These are phyloP conservation scores for Porodaedalea pini DNA, from an alignment of 1,284 basidiomycete species.

Conservation along the genomic window DNA sequence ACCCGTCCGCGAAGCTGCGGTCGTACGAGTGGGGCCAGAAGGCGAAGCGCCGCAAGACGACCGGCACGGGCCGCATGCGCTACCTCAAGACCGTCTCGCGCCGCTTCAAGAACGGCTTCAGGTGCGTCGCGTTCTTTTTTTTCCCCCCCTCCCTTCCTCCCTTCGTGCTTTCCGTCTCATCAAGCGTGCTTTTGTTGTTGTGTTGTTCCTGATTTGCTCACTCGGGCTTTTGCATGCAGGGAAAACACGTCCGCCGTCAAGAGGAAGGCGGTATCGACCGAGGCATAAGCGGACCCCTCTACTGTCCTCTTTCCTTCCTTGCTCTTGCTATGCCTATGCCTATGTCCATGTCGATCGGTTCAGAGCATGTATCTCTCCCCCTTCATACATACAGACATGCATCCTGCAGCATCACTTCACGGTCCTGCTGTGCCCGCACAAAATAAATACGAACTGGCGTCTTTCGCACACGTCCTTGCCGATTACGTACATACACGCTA, in stretches of 20 bases:
- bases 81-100: slow-evolving; percentile 90
- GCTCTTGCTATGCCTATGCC: background rate
- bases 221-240: slow-evolving; percentile 39
- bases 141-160: background rate
- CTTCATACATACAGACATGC: background rate
- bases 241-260: slow-evolving; percentile 80
- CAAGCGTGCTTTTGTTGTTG: background rate
- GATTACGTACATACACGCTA: no score
- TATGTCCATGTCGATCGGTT: background rate
- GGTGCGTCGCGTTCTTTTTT: slow-evolving; percentile 43
- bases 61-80: slow-evolving; percentile 94
- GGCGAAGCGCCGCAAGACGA: slow-evolving; percentile 99
- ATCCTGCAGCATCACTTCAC: no score
- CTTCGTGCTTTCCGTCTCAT: background rate
- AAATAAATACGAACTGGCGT: no score
- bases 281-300: slow-evolving; percentile 38
- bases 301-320: background rate
- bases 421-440: no score
- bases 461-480: no score
- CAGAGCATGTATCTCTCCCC: background rate
- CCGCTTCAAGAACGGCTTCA: slow-evolving; percentile 98
- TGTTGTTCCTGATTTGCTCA: slow-evolving; percentile 15
- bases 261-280: slow-evolving; percentile 44
- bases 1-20: slow-evolving; percentile 92
- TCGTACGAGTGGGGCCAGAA: slow-evolving; percentile 98